A percentile compares a stretch with the other conserved stretches of the same genome.
These are phyloP conservation scores for Flueggea neowawraea DNA, from an alignment of 441 rosid genomes.

Conservation along the genomic window DNA sequence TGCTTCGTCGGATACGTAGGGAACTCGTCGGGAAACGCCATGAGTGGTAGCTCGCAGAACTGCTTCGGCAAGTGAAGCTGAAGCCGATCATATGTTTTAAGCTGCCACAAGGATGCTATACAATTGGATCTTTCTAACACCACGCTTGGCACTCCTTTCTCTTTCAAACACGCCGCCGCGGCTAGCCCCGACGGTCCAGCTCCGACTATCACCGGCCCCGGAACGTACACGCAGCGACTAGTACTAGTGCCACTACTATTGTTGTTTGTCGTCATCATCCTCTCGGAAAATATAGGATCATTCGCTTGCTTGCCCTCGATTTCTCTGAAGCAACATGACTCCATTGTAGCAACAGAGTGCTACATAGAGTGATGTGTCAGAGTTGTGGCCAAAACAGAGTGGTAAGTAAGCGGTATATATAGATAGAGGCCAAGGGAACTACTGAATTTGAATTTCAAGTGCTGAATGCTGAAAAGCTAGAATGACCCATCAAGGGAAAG, in stretches of 20 bases:
- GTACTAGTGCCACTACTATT: not conserved
- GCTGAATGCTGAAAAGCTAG: not conserved
- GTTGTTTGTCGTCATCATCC: constrained; percentile 18
- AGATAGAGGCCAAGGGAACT: not conserved
- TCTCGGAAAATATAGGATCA: constrained; percentile 45
- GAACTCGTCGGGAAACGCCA: constrained; percentile 56
- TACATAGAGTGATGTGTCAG: not conserved
- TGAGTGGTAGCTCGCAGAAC: constrained; percentile 72
- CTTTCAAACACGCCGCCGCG: constrained; percentile 68
- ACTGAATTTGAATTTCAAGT: not conserved
- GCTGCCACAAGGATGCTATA: constrained; percentile 78
- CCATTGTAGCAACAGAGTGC: not conserved
- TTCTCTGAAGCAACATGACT: not conserved
- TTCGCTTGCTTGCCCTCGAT: constrained; percentile 64
- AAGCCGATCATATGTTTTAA: constrained; percentile 85
- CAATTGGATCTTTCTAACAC: constrained; percentile 65
- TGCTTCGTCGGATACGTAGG: constrained; percentile 81
- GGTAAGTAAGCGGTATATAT: not conserved
- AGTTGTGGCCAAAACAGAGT: not conserved
- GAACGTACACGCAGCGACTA: constrained; percentile 40
- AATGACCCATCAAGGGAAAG: not conserved
- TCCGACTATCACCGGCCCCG: constrained; percentile 72
- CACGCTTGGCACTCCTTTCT: constrained; percentile 46
- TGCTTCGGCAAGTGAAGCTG: constrained; percentile 85
- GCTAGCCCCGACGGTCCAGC: constrained; percentile 93